Evolutionary conservation across 2,329 filamentous ascomycete genomes (phyloP).

Genomic region (Rutstroemia sp.): DNA sequence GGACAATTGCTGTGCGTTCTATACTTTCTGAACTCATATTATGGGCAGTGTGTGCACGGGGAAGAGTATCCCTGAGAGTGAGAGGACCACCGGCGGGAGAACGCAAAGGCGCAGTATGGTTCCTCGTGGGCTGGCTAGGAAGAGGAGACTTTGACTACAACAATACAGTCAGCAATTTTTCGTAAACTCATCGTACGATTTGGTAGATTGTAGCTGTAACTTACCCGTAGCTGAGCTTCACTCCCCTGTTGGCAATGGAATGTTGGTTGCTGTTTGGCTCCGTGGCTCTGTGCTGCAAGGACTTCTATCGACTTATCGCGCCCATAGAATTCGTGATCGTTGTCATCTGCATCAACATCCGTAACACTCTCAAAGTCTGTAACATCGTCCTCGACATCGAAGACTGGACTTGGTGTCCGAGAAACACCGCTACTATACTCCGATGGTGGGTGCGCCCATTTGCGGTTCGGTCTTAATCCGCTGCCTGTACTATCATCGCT

Average conservation of each 20-base stretch:
- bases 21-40: too few relatives aligned
- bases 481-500: background rate
- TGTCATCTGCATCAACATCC: background rate
- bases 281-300: too few relatives aligned
- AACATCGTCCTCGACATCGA: conserved; percentile 3
- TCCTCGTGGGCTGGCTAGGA: background rate
- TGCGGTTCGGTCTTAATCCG: background rate
- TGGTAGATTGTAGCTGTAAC: background rate
- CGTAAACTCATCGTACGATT: background rate
- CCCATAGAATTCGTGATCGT: background rate
- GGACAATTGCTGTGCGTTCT: background rate
- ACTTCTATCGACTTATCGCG: background rate
- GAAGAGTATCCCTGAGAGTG: too few relatives aligned
- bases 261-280: background rate
- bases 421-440: background rate
- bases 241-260: background rate
- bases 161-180: background rate
- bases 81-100: background rate
- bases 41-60: too few relatives aligned
- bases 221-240: background rate
- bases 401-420: conserved; percentile 4
- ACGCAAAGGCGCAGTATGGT: background rate
- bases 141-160: background rate
- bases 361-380: background rate
- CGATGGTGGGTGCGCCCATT: background rate